A percentile compares a stretch with the other conserved stretches of the same genome.
phyloP scores from a whole-genome alignment of 2,329 filamentous ascomycete genomes.

The Cyphellophora attinorum region DNA sequence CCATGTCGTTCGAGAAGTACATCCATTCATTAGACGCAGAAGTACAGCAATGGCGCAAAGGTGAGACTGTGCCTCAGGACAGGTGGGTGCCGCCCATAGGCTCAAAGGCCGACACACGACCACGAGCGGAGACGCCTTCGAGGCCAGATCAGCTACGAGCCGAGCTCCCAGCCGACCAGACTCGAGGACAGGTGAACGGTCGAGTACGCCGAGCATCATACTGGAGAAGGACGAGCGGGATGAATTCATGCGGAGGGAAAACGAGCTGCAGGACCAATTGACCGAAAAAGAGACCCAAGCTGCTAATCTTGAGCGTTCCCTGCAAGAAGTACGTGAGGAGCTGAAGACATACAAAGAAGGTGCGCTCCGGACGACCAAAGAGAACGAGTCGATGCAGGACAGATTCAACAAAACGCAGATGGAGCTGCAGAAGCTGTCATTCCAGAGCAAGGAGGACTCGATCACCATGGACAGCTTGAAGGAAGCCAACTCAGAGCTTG shows the following conservation, averaged over 20 bases:
- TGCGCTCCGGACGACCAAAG: slow-evolving; percentile 70
- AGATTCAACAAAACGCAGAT: slow-evolving; percentile 92
- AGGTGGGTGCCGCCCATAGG: slow-evolving; percentile 64
- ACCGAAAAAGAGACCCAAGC: slow-evolving; percentile 84
- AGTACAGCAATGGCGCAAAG: slow-evolving; percentile 75
- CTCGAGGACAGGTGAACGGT: slow-evolving; percentile 64
- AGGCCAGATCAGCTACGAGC: slow-evolving; percentile 39
- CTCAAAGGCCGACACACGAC: slow-evolving; percentile 36
- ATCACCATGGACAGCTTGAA: slow-evolving; percentile 98
- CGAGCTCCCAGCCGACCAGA: slow-evolving; percentile 49
- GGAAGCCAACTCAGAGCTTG: slow-evolving; percentile 90
- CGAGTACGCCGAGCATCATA: slow-evolving; percentile 76
- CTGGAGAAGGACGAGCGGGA: slow-evolving; percentile 95
- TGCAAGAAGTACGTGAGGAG: slow-evolving; percentile 80
- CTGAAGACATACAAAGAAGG: slow-evolving; percentile 76
- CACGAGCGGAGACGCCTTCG: slow-evolving; percentile 49
- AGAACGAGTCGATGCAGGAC: slow-evolving; percentile 76
- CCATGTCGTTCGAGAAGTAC: slow-evolving; percentile 80
- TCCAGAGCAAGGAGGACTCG: slow-evolving; percentile 90
- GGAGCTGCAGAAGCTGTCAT: slow-evolving; percentile 90
- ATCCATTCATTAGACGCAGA: slow-evolving; percentile 76
- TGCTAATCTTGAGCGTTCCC: slow-evolving; percentile 65
- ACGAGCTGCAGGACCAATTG: slow-evolving; percentile 93
- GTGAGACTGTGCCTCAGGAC: slow-evolving; percentile 81
- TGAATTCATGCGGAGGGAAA: slow-evolving; percentile 88